phyloP scores from a whole-genome alignment of 1,139 yeast species.

The Sugiyamaella sp. region DNA sequence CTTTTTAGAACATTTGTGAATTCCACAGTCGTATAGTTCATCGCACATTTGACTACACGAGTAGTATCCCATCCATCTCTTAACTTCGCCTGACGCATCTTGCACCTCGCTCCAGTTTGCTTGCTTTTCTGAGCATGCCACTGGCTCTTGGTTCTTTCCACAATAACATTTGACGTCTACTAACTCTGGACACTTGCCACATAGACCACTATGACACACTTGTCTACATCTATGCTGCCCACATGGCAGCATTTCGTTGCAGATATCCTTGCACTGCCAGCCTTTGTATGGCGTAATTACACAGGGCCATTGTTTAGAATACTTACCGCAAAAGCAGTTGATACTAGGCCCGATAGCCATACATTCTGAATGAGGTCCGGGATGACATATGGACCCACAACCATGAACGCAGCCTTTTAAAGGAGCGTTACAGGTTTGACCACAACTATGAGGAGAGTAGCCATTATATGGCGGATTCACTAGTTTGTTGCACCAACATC shows the following conservation, averaged over 20 bases:
- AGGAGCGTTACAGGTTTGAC: constrained; percentile 69
- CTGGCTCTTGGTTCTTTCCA: constrained; percentile 51
- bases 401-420: constrained; percentile 59
- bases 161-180: constrained; percentile 68
- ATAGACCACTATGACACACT: constrained; percentile 72
- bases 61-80: constrained; percentile 63
- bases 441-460: constrained; percentile 83
- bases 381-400: constrained; percentile 79
- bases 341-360: constrained; percentile 73
- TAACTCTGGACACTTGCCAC: constrained; percentile 66
- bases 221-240: constrained; percentile 67
- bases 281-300: constrained; percentile 71
- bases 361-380: constrained; percentile 87
- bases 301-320: constrained; percentile 69
- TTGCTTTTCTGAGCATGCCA: constrained; percentile 33
- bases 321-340: constrained; percentile 76
- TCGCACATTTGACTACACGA: constrained; percentile 58
- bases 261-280: constrained; percentile 67
- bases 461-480: constrained; percentile 65
- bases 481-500: constrained; percentile 91
- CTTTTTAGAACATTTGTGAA: constrained; percentile 58
- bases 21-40: constrained; percentile 63
- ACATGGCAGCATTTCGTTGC: constrained; percentile 66
- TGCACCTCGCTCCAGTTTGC: constrained; percentile 24
- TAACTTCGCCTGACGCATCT: not conserved